Conservation (phyloP, 208 protist species). For the Tritrichomonas musculus region DNA sequence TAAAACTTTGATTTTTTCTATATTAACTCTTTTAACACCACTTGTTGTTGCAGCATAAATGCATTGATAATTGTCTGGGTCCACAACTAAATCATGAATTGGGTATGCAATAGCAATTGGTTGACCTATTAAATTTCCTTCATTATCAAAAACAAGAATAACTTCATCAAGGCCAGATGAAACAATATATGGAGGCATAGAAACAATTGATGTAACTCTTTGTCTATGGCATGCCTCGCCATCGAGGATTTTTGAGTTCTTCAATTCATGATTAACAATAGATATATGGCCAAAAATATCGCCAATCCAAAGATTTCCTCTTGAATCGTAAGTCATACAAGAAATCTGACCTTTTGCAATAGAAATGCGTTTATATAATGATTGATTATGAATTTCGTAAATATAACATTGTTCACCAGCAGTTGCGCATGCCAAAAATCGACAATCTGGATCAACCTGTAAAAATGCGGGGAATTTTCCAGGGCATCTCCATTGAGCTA, state of each 20-base stretch:
- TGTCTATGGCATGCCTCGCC: background rate
- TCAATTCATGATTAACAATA: background rate
- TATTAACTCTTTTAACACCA: background rate
- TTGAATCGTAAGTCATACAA: background rate
- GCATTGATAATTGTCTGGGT: background rate
- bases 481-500: background rate
- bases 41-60: background rate
- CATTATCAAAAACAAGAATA: background rate
- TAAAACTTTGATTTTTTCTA: background rate
- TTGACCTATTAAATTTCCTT: background rate
- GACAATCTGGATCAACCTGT: background rate
- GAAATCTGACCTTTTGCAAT: background rate
- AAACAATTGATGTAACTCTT: background rate
- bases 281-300: background rate
- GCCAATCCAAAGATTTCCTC: constrained; percentile 9
- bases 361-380: too few species aligned
- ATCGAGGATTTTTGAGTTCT: background rate
- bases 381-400: background rate
- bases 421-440: background rate
- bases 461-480: background rate
- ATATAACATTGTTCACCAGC: background rate
- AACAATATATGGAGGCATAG: background rate
- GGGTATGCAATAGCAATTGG: background rate
- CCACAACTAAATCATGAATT: background rate
- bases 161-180: constrained; percentile 22